Evolutionary conservation across 129 eudicot genomes (phyloP), one percentile per base, ranked within the genome.

Genomic region (Centrapalus pauciflorus): DNA sequence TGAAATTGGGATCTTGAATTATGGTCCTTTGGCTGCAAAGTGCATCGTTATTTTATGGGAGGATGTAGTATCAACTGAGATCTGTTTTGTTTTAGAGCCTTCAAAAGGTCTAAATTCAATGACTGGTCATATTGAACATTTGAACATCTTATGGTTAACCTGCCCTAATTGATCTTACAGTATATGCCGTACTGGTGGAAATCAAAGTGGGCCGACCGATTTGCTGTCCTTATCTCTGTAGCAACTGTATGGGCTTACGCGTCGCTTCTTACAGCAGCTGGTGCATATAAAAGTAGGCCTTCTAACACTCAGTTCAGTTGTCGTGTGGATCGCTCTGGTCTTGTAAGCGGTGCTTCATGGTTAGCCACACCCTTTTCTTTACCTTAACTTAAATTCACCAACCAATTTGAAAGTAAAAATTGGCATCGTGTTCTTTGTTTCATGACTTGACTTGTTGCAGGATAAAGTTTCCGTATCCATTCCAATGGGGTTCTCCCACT

Each of bases 401-500:
- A 38, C 46, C 46, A 38, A 38, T 10, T 10, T 3, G 19, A 41
- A 13, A 41, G n/a, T 3, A 41, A 13, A 41, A 41, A 41, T n/a
- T 13, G 49, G 49, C n/a, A 28, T 24, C 29, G 5, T 23, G 49
- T 24, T 51, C 30, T 2, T 25, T n/a, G 26, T 17, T 55, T 14
- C 27, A 3, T 59, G 30, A 24, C 26, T 27, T 63, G 55, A 57
- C 38, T 40, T 54, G 26, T 40, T 79, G 72, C 82, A 94, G 99
- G 99, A 79, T 94, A 59, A 85, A 77, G 55, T 77, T 94, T 65
- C 99, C 99, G 24, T 89, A 89, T 71, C 99, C 99, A 29, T 84
- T 84, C 38, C 99, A 94, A 81, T 94, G 96, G 96, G 99, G 99
- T 52, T 79, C 74, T 38, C 99, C 99, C 60, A 74, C 78, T 67